phyloP scores from a whole-genome alignment of 805 yeast genomes.

The Wickerhamiella parazyma region DNA sequence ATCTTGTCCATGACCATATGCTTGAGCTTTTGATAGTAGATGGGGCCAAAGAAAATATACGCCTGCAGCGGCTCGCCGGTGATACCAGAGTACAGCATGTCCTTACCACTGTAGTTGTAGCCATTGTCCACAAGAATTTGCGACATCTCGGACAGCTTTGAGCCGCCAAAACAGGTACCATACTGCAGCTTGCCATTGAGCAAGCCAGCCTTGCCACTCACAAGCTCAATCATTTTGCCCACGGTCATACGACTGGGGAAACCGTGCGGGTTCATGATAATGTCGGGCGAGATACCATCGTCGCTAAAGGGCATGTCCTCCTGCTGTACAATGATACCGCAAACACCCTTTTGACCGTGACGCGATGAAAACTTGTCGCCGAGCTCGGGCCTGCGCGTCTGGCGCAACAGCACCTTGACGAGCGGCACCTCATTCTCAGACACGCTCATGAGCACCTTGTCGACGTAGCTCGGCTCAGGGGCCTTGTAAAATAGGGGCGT shows the following conservation, averaged over 20 bases:
- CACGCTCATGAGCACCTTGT: slow-evolving; percentile 94
- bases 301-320: slow-evolving; percentile 95
- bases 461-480: slow-evolving; percentile 90
- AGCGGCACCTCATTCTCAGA: slow-evolving; percentile 91
- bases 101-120: slow-evolving; percentile 89
- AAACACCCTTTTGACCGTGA: slow-evolving; percentile 98
- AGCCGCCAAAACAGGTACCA: slow-evolving; percentile 98
- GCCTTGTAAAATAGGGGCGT: slow-evolving; percentile 86
- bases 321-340: slow-evolving; percentile 95
- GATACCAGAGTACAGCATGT: slow-evolving; percentile 92
- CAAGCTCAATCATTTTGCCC: slow-evolving; percentile 93
- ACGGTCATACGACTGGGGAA: slow-evolving; percentile 99
- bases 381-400: slow-evolving; percentile 91
- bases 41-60: slow-evolving; percentile 96
- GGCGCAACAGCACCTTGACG: slow-evolving; percentile 81
- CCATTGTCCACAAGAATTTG: slow-evolving; percentile 80
- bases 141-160: slow-evolving; percentile 92
- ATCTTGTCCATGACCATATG: slow-evolving; percentile 98
- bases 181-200: slow-evolving; percentile 81
- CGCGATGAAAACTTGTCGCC: slow-evolving; percentile 96
- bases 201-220: slow-evolving; percentile 97
- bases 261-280: slow-evolving; percentile 98
- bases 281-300: slow-evolving; percentile 83
- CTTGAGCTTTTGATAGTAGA: slow-evolving; percentile 93
- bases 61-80: slow-evolving; percentile 97